Evolutionary conservation across 192 early-diverging fungal genomes (phyloP).

Genomic region (Coemansia furcata): DNA sequence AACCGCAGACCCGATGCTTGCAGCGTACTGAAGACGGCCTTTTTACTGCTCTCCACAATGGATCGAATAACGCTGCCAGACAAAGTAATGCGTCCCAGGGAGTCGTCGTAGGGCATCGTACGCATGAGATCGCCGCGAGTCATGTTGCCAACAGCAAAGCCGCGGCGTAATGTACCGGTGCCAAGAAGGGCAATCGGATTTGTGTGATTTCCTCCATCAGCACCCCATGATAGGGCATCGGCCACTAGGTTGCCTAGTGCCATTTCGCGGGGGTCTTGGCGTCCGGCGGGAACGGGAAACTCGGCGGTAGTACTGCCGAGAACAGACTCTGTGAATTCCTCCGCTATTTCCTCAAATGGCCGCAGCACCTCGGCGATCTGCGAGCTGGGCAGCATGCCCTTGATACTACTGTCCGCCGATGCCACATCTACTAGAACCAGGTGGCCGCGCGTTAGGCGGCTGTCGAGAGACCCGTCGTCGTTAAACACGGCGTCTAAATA

Average conservation of each 20-base stretch:
- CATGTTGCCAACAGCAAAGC: constrained; percentile 55
- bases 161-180: constrained; percentile 62
- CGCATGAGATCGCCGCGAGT: constrained; percentile 58
- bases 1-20: constrained; percentile 63
- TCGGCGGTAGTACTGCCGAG: constrained; percentile 47
- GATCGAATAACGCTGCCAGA: constrained; percentile 56
- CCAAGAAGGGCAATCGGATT: constrained; percentile 56
- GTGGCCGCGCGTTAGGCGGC: constrained; percentile 53
- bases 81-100: constrained; percentile 48
- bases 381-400: constrained; percentile 41
- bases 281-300: constrained; percentile 48
- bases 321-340: constrained; percentile 28
- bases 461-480: constrained; percentile 57
- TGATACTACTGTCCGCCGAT: constrained; percentile 49
- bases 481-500: constrained; percentile 65
- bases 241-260: constrained; percentile 65
- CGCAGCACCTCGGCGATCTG: constrained; percentile 5
- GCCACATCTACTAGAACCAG: constrained; percentile 59
- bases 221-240: constrained; percentile 59
- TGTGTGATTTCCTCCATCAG: constrained; percentile 4
- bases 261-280: constrained; percentile 53
- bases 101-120: constrained; percentile 66
- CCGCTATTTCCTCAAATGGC: constrained; percentile 19
- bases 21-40: constrained; percentile 52
- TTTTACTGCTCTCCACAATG: constrained; percentile 47